Evolutionary conservation across 2,329 filamentous ascomycete genomes (phyloP).

Genomic region (Cercospora canescens): DNA sequence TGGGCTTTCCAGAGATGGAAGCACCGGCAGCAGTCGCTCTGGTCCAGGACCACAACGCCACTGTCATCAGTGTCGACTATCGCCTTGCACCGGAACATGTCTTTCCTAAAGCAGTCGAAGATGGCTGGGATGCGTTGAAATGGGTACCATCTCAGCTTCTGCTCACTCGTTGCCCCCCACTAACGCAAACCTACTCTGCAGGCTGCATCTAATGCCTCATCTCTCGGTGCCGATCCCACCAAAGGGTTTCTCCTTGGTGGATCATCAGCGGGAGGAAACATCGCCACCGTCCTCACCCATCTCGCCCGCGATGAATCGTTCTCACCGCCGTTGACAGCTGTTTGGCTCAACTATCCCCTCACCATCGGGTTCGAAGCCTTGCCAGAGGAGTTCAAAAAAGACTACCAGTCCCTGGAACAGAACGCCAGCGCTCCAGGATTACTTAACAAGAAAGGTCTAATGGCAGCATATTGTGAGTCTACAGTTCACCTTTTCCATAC

Average conservation of each 20-base stretch:
- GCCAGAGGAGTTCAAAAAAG: conserved; percentile 39
- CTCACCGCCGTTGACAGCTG: conserved; percentile 38
- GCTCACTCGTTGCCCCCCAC: too few relatives aligned
- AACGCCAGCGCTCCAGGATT: conserved; percentile 38
- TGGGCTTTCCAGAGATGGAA: conserved; percentile 9
- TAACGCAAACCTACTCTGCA: too few relatives aligned
- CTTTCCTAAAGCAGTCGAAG: too few relatives aligned
- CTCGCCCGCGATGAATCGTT: too few relatives aligned
- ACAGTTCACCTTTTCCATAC: neutral
- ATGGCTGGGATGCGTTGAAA: too few relatives aligned
- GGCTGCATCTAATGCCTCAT: too few relatives aligned
- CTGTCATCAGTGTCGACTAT: conserved; percentile 58
- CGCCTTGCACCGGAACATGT: too few relatives aligned
- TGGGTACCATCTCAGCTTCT: too few relatives aligned
- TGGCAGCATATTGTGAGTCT: neutral
- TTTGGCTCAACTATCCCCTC: conserved; percentile 44
- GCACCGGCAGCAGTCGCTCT: conserved; percentile 30
- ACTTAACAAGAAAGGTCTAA: conserved; percentile 40
- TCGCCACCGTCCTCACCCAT: too few relatives aligned
- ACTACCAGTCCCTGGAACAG: conserved; percentile 46
- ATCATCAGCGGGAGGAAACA: too few relatives aligned
- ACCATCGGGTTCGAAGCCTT: conserved; percentile 37
- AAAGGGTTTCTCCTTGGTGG: too few relatives aligned
- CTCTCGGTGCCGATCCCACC: too few relatives aligned
- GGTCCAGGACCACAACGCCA: conserved; percentile 55